Base-by-base conservation (phyloP, 2,329 filamentous ascomycete species). In the Talaromyces sp. region DNA sequence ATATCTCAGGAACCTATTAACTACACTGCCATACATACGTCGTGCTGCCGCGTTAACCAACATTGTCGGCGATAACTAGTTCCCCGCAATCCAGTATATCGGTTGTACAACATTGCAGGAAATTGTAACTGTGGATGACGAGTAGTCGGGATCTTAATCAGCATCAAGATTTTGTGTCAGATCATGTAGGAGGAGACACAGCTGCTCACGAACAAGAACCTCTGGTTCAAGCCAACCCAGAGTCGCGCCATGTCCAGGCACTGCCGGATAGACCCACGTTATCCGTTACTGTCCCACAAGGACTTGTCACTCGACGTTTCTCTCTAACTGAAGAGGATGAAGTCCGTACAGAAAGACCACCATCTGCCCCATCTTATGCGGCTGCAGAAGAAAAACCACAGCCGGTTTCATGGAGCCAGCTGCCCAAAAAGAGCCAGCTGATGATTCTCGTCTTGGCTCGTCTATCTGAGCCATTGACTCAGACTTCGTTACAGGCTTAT, bases 381-480 rank as follows among this genome's bases (percentile, higher is more conserved):
- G 31, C 49, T 14, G 31, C 50, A 38, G 59, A 55, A 43, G 59
- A 58, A 41, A 55, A 55, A 49, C 35, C 52, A 31, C 35, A 55
- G 24, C 59, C 59, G 2, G 83, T 89, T 24, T 83, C 86, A 62
- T 95, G 90, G 90, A 78, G 78, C 46, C 86, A 89, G 13, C 78
- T 96, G 1, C 92, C 92, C 0, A 82, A 84, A 61, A 96, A 92
- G 73, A 81, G 85, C 52, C 91, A 96, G 74, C 82, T 96, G 21
- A 77, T 88, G 31, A 87, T 96, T 60, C 81, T 96, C 55, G 91
- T 89, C 0, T 77, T 96, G 51, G 88, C 91, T 9, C 86, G 92
- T 29, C 78, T 96, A 24, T 91, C 89, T 11, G 92, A 96, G 71
- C 91, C 91, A 3, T 78, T 96, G 38, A 89, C 90, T 0, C 89